These are phyloP conservation scores for Hypoxylon sp. DNA, from an alignment of 2,329 filamentous ascomycete genomes.

Conservation along the genomic window DNA sequence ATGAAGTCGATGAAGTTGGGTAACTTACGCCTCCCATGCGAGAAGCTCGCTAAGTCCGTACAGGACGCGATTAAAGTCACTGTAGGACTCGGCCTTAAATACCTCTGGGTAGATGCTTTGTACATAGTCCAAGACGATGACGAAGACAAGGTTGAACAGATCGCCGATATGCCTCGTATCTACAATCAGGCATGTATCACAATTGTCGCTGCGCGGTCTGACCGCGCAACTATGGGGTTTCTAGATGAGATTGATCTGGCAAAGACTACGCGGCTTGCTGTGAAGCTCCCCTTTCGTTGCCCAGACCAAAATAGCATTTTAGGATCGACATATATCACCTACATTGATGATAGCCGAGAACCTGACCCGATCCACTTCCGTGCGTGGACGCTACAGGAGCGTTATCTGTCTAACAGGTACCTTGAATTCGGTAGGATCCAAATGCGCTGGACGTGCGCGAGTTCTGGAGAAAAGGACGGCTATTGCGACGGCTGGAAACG, in stretches of 20 bases:
- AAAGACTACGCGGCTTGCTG: constrained; percentile 5
- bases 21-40: constrained; percentile 3
- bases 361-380: constrained; percentile 14
- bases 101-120: constrained; percentile 22
- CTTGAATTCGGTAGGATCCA: constrained; percentile 16
- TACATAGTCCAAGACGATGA: constrained; percentile 24
- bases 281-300: constrained; percentile 19
- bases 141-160: constrained; percentile 13
- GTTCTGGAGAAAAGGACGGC: constrained; percentile 5
- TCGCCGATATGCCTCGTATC: constrained; percentile 20
- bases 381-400: constrained; percentile 21
- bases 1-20: constrained; percentile 2
- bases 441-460: constrained; percentile 17
- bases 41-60: constrained; percentile 10
- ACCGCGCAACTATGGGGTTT: constrained; percentile 7
- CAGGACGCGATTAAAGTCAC: constrained; percentile 18
- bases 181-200: constrained; percentile 22
- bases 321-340: constrained; percentile 12
- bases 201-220: constrained; percentile 7
- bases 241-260: constrained; percentile 8
- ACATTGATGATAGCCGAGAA: constrained; percentile 8
- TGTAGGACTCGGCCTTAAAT: constrained; percentile 8
- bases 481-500: constrained; percentile 24
- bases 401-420: constrained; percentile 12
- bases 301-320: constrained; percentile 10